These are phyloP conservation scores for Nitzschia sp. DNA, from an alignment of 108 stramenopile species.

Conservation along the genomic window DNA sequence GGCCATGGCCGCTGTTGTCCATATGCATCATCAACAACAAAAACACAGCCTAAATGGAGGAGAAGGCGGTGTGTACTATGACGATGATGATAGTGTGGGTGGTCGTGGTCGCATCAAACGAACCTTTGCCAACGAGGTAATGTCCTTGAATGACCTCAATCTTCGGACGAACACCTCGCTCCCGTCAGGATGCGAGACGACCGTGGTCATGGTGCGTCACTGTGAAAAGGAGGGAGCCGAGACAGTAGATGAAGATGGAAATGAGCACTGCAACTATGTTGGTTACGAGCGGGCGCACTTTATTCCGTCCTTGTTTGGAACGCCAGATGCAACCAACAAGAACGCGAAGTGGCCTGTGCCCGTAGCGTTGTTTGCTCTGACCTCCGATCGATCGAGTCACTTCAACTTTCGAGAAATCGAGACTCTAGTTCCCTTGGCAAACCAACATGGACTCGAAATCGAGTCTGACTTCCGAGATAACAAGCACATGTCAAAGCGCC, in stretches of 20 bases:
- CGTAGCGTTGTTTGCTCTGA: constrained; percentile 37
- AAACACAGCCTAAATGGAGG: not conserved
- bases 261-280: constrained; percentile 44
- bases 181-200: constrained; percentile 45
- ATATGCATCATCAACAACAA: not conserved
- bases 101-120: not conserved
- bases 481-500: constrained; percentile 8
- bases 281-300: constrained; percentile 48
- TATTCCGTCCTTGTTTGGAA: constrained; percentile 37
- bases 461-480: constrained; percentile 1
- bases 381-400: constrained; percentile 21
- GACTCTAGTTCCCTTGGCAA: constrained; percentile 38
- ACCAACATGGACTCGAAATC: constrained; percentile 25
- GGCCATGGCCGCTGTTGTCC: not conserved
- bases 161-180: not conserved
- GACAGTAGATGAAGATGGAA: constrained; percentile 27
- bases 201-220: constrained; percentile 49
- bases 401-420: constrained; percentile 54
- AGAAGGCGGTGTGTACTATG: not conserved
- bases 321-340: not conserved
- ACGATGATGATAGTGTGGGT: not conserved
- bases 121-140: not conserved
- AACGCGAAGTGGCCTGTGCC: constrained; percentile 40
- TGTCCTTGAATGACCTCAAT: not conserved
- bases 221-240: constrained; percentile 51